Evolutionary conservation across 495 filamentous ascomycete species (phyloP).

Genomic region (Neurospora sp.): DNA sequence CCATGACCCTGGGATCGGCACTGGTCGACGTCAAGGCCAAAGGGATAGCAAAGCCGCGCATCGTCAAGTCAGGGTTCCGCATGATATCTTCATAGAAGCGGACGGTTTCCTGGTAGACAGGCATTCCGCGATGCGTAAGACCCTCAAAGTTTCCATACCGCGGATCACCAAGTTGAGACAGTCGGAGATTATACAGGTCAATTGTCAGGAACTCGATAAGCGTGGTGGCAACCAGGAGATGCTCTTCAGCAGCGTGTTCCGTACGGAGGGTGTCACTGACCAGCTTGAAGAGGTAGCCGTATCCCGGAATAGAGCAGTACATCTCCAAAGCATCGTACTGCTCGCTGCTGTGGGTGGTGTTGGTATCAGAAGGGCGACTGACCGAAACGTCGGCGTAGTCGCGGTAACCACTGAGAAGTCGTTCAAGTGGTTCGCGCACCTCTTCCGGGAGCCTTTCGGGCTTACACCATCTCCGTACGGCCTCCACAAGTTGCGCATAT

Average conservation of each 20-base stretch:
- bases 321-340: not conserved
- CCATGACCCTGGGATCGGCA: not conserved
- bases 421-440: not conserved
- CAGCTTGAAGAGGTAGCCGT: not conserved
- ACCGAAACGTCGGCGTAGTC: not conserved
- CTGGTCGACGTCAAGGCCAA: not conserved
- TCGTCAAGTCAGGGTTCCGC: not conserved
- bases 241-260: not conserved
- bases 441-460: not conserved
- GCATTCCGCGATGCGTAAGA: not conserved
- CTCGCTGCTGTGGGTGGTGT: not conserved
- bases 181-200: not conserved
- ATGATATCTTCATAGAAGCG: not conserved
- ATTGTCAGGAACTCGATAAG: not conserved
- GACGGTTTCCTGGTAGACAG: not conserved
- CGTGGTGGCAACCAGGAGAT: not conserved
- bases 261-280: not conserved
- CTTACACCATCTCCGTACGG: not conserved
- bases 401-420: not conserved
- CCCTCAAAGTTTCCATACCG: not conserved
- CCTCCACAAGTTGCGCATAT: not conserved
- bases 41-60: not conserved
- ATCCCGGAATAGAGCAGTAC: not conserved
- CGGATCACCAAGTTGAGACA: not conserved
- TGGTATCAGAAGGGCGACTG: not conserved